Evolutionary conservation across 2,329 filamentous ascomycete genomes (phyloP).

Genomic region (Ophiocordyceps sinensis): DNA sequence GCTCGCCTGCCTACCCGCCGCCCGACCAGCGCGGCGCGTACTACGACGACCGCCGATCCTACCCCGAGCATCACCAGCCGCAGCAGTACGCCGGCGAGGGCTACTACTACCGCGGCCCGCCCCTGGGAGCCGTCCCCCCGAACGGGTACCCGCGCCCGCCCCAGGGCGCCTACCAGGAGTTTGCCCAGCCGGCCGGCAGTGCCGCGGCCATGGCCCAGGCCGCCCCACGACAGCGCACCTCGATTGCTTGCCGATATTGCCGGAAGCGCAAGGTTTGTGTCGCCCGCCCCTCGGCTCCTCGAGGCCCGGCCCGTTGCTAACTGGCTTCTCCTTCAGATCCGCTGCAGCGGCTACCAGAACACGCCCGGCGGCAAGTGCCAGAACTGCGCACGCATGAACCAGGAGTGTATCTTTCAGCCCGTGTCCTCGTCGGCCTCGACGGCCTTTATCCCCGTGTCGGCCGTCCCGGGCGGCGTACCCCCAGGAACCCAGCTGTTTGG

Average conservation of each 20-base stretch:
- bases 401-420: constrained; percentile 47
- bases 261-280: constrained; percentile 41
- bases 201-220: constrained; percentile 30
- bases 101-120: constrained; percentile 18
- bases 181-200: constrained; percentile 16
- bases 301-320: not conserved
- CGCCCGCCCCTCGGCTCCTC: not conserved
- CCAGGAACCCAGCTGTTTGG: constrained; percentile 42
- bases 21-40: constrained; percentile 24
- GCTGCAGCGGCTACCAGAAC: constrained; percentile 46
- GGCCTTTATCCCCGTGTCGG: constrained; percentile 44
- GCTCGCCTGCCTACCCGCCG: constrained; percentile 21
- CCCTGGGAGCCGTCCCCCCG: constrained; percentile 15
- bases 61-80: constrained; percentile 10
- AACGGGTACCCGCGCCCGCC: constrained; percentile 12
- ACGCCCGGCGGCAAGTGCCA: constrained; percentile 44
- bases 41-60: constrained; percentile 21
- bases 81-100: constrained; percentile 17
- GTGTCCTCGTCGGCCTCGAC: constrained; percentile 41
- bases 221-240: constrained; percentile 42
- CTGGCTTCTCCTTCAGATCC: constrained; percentile 31
- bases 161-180: constrained; percentile 19
- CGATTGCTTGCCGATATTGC: constrained; percentile 46
- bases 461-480: constrained; percentile 41
- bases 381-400: constrained; percentile 47